Conservation (phyloP, 2,329 filamentous ascomycete genomes). For the Nemania sp. region DNA sequence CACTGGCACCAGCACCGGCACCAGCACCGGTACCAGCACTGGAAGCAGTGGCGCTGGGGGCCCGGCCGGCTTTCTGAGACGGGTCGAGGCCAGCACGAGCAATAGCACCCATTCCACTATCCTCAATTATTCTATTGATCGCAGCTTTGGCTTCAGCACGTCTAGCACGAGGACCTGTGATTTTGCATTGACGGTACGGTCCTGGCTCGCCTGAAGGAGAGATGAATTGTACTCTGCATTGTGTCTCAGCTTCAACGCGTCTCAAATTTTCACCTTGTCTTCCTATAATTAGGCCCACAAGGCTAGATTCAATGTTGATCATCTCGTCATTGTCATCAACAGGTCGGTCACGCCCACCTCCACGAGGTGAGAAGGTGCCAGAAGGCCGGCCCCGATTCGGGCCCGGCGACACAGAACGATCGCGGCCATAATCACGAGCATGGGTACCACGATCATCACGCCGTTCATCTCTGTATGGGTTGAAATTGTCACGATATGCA, state of each 20-base stretch:
- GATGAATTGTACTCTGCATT: constrained; percentile 86
- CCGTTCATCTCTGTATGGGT: constrained; percentile 84
- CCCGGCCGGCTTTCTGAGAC: constrained; percentile 43
- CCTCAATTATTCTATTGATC: constrained; percentile 86
- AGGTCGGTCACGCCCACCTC: constrained; percentile 51
- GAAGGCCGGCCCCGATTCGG: constrained; percentile 54
- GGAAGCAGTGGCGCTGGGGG: constrained; percentile 36
- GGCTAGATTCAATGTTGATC: constrained; percentile 82
- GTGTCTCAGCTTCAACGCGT: constrained; percentile 80
- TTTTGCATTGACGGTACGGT: constrained; percentile 80
- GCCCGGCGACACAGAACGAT: constrained; percentile 74
- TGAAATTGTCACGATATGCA: constrained; percentile 74
- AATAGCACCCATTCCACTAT: constrained; percentile 67
- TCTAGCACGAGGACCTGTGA: constrained; percentile 72
- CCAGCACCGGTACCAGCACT: constrained; percentile 26
- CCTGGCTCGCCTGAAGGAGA: constrained; percentile 73
- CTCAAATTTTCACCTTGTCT: constrained; percentile 87
- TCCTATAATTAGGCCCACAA: constrained; percentile 90
- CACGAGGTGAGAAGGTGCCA: constrained; percentile 63
- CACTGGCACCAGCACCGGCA: constrained; percentile 30
- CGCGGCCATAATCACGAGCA: constrained; percentile 63
- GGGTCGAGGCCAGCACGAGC: constrained; percentile 54
- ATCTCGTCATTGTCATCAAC: constrained; percentile 75
- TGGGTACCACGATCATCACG: constrained; percentile 66
- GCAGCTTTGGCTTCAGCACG: constrained; percentile 79